Percentiles rank a stretch among this genome's conserved stretches.
phyloP scores from a whole-genome alignment of 768 basidiomycete genomes.

The Collybia sordida region DNA sequence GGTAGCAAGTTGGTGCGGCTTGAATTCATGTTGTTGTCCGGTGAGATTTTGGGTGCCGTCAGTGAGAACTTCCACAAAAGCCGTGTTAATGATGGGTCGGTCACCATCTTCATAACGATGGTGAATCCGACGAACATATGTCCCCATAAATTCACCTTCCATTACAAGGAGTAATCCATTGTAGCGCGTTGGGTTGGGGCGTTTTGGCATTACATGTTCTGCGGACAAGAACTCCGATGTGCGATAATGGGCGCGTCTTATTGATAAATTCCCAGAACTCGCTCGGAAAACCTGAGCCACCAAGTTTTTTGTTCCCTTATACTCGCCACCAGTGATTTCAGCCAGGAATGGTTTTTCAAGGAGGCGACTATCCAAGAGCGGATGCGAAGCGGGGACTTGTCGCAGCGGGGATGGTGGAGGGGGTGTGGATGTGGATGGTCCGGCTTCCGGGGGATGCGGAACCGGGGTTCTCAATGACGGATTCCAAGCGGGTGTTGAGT shows the following conservation, averaged over 20 bases:
- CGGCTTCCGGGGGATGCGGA: not conserved
- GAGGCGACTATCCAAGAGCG: slow-evolving; percentile 1
- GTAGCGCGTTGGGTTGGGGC: not conserved
- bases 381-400: not conserved
- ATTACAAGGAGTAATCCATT: not conserved
- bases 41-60: not conserved
- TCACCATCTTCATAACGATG: not conserved
- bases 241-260: not conserved
- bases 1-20: not conserved
- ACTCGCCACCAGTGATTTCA: not conserved
- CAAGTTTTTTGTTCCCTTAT: not conserved
- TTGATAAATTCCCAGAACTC: not conserved
- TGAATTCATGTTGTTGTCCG: not conserved
- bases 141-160: not conserved
- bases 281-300: not conserved
- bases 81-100: not conserved
- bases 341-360: no score
- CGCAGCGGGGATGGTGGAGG: not conserved
- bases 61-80: not conserved
- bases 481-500: not conserved
- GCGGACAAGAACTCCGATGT: not conserved
- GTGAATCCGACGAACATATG: no score
- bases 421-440: not conserved
- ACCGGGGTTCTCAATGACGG: not conserved
- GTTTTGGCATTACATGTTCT: not conserved